phyloP scores from a whole-genome alignment of 805 yeast genomes.

The Lipomyces spencermartinsiae region DNA sequence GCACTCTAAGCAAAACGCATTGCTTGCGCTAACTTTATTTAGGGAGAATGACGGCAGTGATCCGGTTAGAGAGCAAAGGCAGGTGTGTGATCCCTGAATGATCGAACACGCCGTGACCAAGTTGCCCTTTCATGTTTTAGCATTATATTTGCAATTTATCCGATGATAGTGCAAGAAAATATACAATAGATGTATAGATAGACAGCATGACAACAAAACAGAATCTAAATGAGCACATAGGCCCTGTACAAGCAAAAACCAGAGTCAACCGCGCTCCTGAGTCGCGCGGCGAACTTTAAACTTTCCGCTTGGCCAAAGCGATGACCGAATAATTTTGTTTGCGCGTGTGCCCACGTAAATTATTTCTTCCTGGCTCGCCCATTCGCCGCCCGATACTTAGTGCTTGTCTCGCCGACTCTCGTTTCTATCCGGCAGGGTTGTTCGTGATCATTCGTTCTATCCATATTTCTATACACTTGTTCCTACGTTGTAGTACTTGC shows the following conservation, averaged over 20 bases:
- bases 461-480: not conserved
- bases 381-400: constrained; percentile 2
- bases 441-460: too few relatives aligned
- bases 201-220: too few relatives aligned
- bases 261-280: not conserved
- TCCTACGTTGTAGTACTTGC: not conserved
- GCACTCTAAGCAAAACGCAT: not conserved
- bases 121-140: too few relatives aligned
- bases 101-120: too few relatives aligned
- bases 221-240: too few relatives aligned
- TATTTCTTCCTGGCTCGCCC: constrained; percentile 13
- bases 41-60: not conserved
- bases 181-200: too few relatives aligned
- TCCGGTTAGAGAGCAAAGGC: constrained; percentile 1
- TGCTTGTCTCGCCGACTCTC: not conserved
- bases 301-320: constrained; percentile 15
- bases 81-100: not conserved
- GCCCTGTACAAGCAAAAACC: too few relatives aligned
- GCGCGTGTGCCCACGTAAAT: not conserved
- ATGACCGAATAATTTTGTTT: constrained; percentile 26
- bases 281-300: not conserved
- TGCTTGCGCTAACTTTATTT: too few relatives aligned
- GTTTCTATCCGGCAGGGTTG: too few relatives aligned
- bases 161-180: too few relatives aligned
- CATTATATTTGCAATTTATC: too few relatives aligned